Percentiles rank a stretch among this genome's conserved stretches.
phyloP scores from a whole-genome alignment of 495 filamentous ascomycete species.

The Daldinia caldariorum region DNA sequence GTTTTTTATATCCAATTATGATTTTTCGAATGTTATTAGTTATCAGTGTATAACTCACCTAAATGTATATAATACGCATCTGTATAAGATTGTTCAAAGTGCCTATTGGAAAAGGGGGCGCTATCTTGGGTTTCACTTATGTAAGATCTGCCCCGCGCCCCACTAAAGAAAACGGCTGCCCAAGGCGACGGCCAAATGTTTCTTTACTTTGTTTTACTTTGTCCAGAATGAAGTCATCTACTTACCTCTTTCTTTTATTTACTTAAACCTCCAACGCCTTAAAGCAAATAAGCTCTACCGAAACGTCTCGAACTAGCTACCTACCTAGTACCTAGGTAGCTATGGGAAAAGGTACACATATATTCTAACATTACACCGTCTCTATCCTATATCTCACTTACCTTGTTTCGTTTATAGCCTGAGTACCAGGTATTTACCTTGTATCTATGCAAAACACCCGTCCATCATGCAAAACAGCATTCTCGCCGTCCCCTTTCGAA shows the following conservation, averaged over 20 bases:
- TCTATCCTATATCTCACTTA: neutral
- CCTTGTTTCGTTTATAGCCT: neutral
- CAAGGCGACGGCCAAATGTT: slow-evolving; percentile 9
- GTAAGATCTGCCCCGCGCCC: slow-evolving; percentile 34
- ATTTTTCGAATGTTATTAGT: no score
- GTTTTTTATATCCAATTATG: no score
- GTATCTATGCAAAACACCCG: slow-evolving; percentile 8
- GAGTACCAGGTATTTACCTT: neutral
- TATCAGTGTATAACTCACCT: no score
- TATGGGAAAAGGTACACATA: slow-evolving; percentile 5
- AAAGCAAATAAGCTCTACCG: neutral
- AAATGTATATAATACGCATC: no score
- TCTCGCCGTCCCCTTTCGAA: slow-evolving; percentile 83
- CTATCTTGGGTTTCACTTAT: neutral
- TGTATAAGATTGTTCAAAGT: no score
- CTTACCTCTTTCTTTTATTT: neutral
- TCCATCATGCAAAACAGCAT: slow-evolving; percentile 55
- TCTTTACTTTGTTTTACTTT: slow-evolving; percentile 6
- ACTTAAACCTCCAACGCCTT: neutral
- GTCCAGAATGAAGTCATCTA: slow-evolving; percentile 34
- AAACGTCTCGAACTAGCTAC: neutral
- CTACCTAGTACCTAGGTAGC: no score
- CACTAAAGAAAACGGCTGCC: slow-evolving; percentile 26
- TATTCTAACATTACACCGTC: slow-evolving; percentile 1
- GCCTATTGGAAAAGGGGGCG: neutral